Conservation (phyloP, 148 eudicot species). For the Dysphania ambrosioides region DNA sequence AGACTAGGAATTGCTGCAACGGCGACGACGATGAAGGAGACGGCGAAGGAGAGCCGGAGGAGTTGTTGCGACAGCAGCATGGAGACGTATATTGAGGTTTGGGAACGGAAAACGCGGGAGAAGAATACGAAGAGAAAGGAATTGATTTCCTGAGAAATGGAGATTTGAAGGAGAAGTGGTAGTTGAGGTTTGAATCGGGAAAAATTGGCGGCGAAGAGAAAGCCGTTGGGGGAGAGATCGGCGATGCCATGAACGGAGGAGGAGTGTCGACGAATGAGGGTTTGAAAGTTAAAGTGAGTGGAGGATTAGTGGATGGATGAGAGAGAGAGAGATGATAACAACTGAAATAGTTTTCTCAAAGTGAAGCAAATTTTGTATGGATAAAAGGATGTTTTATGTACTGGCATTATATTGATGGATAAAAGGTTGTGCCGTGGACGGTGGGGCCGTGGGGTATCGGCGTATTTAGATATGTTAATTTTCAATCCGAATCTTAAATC, state of each 20-base stretch:
- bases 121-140: slow-evolving; percentile 23
- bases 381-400: no score
- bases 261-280: not conserved
- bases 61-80: slow-evolving; percentile 45
- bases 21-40: slow-evolving; percentile 31
- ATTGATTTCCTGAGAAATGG: slow-evolving; percentile 25
- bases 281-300: not conserved
- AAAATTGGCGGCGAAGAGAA: slow-evolving; percentile 43
- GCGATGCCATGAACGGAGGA: slow-evolving; percentile 47
- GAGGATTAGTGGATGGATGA: slow-evolving; percentile 15
- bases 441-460: no score
- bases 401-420: no score
- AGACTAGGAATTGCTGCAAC: slow-evolving; percentile 36
- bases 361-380: no score
- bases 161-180: slow-evolving; percentile 34
- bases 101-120: slow-evolving; percentile 13
- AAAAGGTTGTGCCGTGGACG: no score
- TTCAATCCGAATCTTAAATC: no score
- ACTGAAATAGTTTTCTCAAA: no score
- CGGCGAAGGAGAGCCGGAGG: slow-evolving; percentile 25
- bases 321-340: not conserved
- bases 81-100: slow-evolving; percentile 34
- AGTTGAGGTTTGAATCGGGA: slow-evolving; percentile 36
- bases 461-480: no score
- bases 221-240: slow-evolving; percentile 41